Conservation (phyloP, 2,329 filamentous ascomycete genomes). For the Fusarium floridanum region DNA sequence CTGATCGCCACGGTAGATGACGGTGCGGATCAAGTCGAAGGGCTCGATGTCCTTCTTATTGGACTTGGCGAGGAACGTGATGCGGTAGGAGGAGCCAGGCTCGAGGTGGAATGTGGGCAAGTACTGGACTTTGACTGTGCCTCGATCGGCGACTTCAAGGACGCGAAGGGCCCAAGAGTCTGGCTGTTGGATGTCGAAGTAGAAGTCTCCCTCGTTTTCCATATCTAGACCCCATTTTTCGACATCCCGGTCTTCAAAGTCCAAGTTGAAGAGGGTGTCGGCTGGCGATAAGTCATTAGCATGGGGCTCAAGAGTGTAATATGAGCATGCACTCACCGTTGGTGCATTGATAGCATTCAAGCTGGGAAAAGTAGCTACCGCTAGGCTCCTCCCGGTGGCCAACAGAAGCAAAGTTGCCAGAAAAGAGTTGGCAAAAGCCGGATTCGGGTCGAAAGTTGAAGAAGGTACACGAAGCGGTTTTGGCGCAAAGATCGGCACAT, state of each 20-base stretch:
- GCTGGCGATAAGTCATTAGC: neutral
- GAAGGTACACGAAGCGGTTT: neutral
- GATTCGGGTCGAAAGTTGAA: neutral
- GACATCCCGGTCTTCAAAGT: neutral
- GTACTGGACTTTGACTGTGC: neutral
- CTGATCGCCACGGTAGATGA: neutral
- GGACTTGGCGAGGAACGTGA: constrained; percentile 3
- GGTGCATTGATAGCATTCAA: neutral
- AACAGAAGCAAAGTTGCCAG: neutral
- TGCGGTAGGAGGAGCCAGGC: neutral
- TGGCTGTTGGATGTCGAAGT: neutral
- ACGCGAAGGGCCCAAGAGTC: neutral
- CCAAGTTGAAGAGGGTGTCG: neutral
- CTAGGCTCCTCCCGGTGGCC: neutral
- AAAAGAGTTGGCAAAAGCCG: neutral
- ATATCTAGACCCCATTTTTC: neutral
- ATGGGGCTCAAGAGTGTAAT: no score
- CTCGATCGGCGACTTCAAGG: neutral
- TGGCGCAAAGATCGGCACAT: neutral
- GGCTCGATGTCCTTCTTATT: constrained; percentile 1
- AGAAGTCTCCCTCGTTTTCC: neutral
- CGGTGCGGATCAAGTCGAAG: neutral
- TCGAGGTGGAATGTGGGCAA: neutral
- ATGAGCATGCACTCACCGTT: neutral
- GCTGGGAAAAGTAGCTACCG: neutral